Evolutionary conservation across 345 rosid genomes (phyloP).

Genomic region (Populus simonii): DNA sequence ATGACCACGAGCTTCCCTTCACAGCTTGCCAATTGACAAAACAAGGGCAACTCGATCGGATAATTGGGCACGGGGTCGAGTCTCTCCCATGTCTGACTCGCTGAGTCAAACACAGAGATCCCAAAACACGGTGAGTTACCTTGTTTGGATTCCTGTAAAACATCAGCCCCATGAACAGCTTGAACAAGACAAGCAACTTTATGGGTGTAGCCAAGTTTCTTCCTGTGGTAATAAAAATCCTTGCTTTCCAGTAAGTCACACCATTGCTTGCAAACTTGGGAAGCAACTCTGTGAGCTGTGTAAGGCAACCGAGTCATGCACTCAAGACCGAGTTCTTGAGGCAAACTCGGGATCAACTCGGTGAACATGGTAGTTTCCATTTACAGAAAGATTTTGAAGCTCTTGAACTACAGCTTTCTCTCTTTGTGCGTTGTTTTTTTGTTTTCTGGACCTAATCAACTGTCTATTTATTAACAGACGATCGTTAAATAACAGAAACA

Average conservation of each 20-base stretch:
- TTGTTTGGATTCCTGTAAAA: constrained; percentile 17
- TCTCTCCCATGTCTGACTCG: constrained; percentile 39
- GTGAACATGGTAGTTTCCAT: neutral
- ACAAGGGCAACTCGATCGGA: constrained; percentile 57
- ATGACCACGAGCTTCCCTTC: constrained; percentile 59
- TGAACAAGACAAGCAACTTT: constrained; percentile 57
- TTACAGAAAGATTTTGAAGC: neutral
- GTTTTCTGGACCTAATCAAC: neutral
- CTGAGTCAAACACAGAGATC: constrained; percentile 42
- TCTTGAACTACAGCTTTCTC: neutral
- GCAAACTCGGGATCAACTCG: constrained; percentile 49
- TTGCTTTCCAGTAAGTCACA: constrained; percentile 39
- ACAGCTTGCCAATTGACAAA: constrained; percentile 50
- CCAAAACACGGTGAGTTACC: constrained; percentile 33
- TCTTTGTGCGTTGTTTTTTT: neutral
- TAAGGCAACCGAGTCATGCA: constrained; percentile 52
- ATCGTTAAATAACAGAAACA: neutral
- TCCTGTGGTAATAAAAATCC: constrained; percentile 50
- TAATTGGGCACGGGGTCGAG: constrained; percentile 39
- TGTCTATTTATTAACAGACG: neutral
- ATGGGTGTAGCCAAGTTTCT: constrained; percentile 35
- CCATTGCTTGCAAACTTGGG: constrained; percentile 57
- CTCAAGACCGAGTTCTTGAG: constrained; percentile 54
- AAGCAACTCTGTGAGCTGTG: constrained; percentile 42
- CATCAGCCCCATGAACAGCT: constrained; percentile 9